Conservation (phyloP, 1,139 yeast genomes). For the Sugiyamaella sp. region DNA sequence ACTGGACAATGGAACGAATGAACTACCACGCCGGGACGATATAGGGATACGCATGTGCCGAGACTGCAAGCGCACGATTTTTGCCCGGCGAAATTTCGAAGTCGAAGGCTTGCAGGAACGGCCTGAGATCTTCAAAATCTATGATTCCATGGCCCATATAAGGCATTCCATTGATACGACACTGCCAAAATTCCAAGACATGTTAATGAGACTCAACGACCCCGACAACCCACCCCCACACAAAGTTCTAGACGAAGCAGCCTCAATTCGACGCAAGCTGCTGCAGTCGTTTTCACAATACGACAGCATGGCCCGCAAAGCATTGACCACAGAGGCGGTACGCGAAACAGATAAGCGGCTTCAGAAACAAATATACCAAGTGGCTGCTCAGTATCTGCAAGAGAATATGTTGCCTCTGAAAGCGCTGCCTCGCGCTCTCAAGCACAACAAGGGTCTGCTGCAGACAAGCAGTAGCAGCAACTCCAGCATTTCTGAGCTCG, state of each 20-base stretch:
- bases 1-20: constrained; percentile 30
- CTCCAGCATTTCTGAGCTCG: constrained; percentile 13
- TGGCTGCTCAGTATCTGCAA: constrained; percentile 55
- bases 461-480: constrained; percentile 11
- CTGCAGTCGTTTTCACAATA: constrained; percentile 50
- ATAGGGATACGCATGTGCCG: constrained; percentile 61
- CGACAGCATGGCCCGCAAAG: constrained; percentile 49
- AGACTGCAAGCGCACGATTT: constrained; percentile 64
- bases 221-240: constrained; percentile 40
- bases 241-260: constrained; percentile 43
- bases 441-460: constrained; percentile 33
- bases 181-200: constrained; percentile 49
- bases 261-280: constrained; percentile 47
- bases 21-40: constrained; percentile 31
- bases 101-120: constrained; percentile 41
- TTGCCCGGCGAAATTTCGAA: constrained; percentile 57
- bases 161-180: constrained; percentile 45
- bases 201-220: constrained; percentile 42
- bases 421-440: constrained; percentile 49
- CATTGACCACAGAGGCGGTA: constrained; percentile 40
- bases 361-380: constrained; percentile 50
- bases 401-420: constrained; percentile 58
- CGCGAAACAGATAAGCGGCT: constrained; percentile 48
- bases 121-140: constrained; percentile 38
- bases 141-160: constrained; percentile 44